phyloP scores from a whole-genome alignment of 2,329 filamentous ascomycete species.

The Arthrobotrys sphaeroides region DNA sequence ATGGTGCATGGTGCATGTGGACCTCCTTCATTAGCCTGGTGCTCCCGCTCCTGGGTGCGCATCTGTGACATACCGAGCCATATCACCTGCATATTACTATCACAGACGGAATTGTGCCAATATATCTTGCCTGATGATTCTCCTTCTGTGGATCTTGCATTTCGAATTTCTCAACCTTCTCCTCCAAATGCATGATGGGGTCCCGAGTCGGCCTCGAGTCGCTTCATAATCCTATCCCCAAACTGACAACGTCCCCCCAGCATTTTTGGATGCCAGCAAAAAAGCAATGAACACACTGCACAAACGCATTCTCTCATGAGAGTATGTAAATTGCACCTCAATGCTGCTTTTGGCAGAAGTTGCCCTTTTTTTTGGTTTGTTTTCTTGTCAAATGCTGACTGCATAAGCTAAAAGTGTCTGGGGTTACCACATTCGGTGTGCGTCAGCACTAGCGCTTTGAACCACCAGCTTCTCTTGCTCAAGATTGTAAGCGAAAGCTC shows the following conservation, averaged over 20 bases:
- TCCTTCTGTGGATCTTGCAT: conserved; percentile 38
- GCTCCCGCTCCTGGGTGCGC: conserved; percentile 41
- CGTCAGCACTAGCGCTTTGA: conserved; percentile 53
- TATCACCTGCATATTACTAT: conserved; percentile 52
- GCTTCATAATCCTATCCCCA: conserved; percentile 13
- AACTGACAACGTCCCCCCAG: neutral
- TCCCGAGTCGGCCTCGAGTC: neutral
- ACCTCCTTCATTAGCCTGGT: conserved; percentile 41
- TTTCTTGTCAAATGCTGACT: conserved; percentile 54
- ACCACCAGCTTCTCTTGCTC: conserved; percentile 34
- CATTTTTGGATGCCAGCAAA: conserved; percentile 18
- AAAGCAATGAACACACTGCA: conserved; percentile 2
- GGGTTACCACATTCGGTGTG: conserved; percentile 54
- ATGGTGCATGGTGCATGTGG: conserved; percentile 48
- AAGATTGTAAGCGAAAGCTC: conserved; percentile 23
- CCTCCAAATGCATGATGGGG: conserved; percentile 16
- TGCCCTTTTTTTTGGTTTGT: conserved; percentile 24
- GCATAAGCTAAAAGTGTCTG: conserved; percentile 52
- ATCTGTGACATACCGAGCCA: conserved; percentile 47
- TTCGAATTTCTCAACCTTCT: conserved; percentile 33
- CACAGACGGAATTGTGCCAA: neutral
- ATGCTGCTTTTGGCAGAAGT: conserved; percentile 22
- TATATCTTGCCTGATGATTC: conserved; percentile 30
- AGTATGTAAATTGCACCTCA: conserved; percentile 25
- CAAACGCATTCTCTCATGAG: conserved; percentile 8